phyloP scores from a whole-genome alignment of 371 early-diverging fungal genomes.

The Smittium mucronatum region DNA sequence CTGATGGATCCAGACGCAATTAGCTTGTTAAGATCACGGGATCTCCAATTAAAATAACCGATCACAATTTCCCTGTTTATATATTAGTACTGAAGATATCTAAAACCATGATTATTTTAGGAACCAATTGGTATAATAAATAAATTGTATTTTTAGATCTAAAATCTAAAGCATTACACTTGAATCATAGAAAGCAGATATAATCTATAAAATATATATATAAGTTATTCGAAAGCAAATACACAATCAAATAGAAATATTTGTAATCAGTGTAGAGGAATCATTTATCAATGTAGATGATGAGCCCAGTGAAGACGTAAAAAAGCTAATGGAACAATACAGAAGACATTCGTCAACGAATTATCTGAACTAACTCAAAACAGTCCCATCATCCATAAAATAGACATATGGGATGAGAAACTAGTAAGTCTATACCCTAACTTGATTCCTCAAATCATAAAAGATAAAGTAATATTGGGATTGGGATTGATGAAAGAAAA shows the following conservation, averaged over 20 bases:
- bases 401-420: not conserved
- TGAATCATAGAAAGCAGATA: not conserved
- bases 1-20: not conserved
- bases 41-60: not conserved
- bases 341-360: not conserved
- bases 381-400: not conserved
- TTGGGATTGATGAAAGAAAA: not conserved
- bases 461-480: not conserved
- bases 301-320: not conserved
- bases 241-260: not conserved
- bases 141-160: not conserved
- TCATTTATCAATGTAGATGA: not conserved
- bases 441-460: not conserved
- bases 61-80: slow-evolving; percentile 2
- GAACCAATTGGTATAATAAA: not conserved
- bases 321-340: not conserved
- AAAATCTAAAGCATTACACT: not conserved
- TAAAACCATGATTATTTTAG: slow-evolving; percentile 1
- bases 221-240: not conserved
- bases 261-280: not conserved
- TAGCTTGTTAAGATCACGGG: not conserved
- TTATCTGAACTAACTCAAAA: not conserved
- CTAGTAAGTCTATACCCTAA: not conserved
- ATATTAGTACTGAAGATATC: not conserved
- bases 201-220: slow-evolving; percentile 1